phyloP scores from a whole-genome alignment of 371 early-diverging fungal genomes.

The Homolaphlyctis polyrhiza region DNA sequence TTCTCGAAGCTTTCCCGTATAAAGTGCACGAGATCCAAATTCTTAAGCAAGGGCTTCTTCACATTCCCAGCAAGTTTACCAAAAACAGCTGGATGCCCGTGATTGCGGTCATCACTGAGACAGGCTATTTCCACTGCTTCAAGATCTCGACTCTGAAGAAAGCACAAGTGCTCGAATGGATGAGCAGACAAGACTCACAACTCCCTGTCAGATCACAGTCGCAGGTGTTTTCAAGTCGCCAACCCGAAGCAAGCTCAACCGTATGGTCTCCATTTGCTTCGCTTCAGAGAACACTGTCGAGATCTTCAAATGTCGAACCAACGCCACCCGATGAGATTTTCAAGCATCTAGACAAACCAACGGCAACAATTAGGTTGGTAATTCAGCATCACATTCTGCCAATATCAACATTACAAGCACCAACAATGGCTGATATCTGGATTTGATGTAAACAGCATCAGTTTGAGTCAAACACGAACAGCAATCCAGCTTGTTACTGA shows the following conservation, averaged over 20 bases:
- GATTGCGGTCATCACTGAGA: constrained; percentile 18
- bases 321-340: constrained; percentile 9
- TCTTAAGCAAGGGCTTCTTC: constrained; percentile 15
- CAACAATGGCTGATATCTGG: no score
- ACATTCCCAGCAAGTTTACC: constrained; percentile 9
- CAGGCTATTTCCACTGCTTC: constrained; percentile 25
- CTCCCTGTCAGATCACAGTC: neutral
- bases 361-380: constrained; percentile 6
- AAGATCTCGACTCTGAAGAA: constrained; percentile 6
- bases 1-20: constrained; percentile 16
- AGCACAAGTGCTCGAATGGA: no score
- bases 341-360: constrained; percentile 11
- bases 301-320: neutral
- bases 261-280: no score
- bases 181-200: neutral
- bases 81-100: constrained; percentile 14
- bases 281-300: neutral
- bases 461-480: constrained; percentile 11
- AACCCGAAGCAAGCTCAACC: no score
- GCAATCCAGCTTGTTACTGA: constrained; percentile 5
- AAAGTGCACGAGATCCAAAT: constrained; percentile 18
- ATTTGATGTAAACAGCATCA: no score
- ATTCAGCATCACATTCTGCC: neutral
- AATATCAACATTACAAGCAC: no score
- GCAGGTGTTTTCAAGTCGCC: no score